Conservation (phyloP, 2,329 filamentous ascomycete species). For the Lecanicillium sp. region DNA sequence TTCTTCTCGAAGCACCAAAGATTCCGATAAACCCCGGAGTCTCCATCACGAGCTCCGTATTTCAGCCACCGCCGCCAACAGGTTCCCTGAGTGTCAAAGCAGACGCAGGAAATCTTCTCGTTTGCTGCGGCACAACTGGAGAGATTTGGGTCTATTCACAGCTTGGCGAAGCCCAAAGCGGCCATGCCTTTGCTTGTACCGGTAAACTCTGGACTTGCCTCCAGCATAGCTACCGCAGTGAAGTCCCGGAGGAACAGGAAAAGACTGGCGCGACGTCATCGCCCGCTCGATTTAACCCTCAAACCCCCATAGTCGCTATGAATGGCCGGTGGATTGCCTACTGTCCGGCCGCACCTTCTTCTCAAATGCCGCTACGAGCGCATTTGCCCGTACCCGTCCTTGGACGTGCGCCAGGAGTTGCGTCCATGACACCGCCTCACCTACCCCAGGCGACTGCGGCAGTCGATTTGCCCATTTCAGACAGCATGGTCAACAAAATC, state of each 20-base stretch:
- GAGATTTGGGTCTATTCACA: slow-evolving; percentile 75
- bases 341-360: slow-evolving; percentile 64
- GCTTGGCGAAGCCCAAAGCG: slow-evolving; percentile 32
- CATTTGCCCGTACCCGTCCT: slow-evolving; percentile 48
- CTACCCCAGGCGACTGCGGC: slow-evolving; percentile 59
- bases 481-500: slow-evolving; percentile 67
- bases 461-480: slow-evolving; percentile 64
- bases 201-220: slow-evolving; percentile 90
- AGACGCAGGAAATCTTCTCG: slow-evolving; percentile 61
- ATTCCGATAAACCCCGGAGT: slow-evolving; percentile 46
- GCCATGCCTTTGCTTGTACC: slow-evolving; percentile 54
- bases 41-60: slow-evolving; percentile 54
- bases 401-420: slow-evolving; percentile 47
- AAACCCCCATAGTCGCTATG: slow-evolving; percentile 60
- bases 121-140: slow-evolving; percentile 76
- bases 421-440: slow-evolving; percentile 59
- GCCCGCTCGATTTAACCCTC: slow-evolving; percentile 35
- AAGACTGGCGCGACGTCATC: slow-evolving; percentile 26
- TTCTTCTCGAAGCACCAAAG: slow-evolving; percentile 64
- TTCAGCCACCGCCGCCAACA: slow-evolving; percentile 60
- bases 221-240: slow-evolving; percentile 50
- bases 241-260: slow-evolving; percentile 39
- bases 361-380: slow-evolving; percentile 62
- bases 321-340: slow-evolving; percentile 72
- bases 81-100: slow-evolving; percentile 69